phyloP scores from a whole-genome alignment of 2,329 filamentous ascomycete genomes.

The Westerdykella aurantiaca region DNA sequence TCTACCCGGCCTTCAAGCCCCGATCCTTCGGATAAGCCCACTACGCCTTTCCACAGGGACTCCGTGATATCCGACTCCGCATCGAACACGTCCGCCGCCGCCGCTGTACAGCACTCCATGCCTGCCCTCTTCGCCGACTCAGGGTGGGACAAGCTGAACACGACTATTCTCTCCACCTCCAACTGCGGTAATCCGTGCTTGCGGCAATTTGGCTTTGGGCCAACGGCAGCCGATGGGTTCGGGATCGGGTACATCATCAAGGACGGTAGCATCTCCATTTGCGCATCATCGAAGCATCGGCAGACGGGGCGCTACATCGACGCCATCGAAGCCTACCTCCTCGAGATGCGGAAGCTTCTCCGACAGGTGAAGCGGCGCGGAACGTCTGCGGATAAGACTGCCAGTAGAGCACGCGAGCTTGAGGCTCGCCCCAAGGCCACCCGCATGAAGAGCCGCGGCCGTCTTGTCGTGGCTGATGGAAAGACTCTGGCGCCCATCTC shows the following conservation, averaged over 20 bases:
- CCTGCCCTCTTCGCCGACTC: slow-evolving; percentile 79
- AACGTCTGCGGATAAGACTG: slow-evolving; percentile 48
- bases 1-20: slow-evolving; percentile 48
- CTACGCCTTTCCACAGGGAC: slow-evolving; percentile 51
- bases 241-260: slow-evolving; percentile 99
- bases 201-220: slow-evolving; percentile 93
- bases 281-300: slow-evolving; percentile 85
- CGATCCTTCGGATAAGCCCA: slow-evolving; percentile 42
- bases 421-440: slow-evolving; percentile 46
- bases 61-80: slow-evolving; percentile 49
- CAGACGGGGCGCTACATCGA: slow-evolving; percentile 90
- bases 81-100: slow-evolving; percentile 49
- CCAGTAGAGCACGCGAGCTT: slow-evolving; percentile 56
- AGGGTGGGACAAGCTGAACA: slow-evolving; percentile 95
- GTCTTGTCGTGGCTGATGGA: slow-evolving; percentile 60
- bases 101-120: slow-evolving; percentile 45
- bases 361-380: slow-evolving; percentile 59
- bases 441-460: slow-evolving; percentile 64
- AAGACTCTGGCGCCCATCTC: slow-evolving; percentile 48
- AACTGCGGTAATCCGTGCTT: slow-evolving; percentile 96
- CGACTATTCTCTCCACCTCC: slow-evolving; percentile 89
- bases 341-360: slow-evolving; percentile 83
- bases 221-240: slow-evolving; percentile 88
- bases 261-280: slow-evolving; percentile 83
- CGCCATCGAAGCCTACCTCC: slow-evolving; percentile 79